These are phyloP conservation scores for Phytopythium delawarense DNA, from an alignment of 352 stramenopile genomes.

Conservation along the genomic window DNA sequence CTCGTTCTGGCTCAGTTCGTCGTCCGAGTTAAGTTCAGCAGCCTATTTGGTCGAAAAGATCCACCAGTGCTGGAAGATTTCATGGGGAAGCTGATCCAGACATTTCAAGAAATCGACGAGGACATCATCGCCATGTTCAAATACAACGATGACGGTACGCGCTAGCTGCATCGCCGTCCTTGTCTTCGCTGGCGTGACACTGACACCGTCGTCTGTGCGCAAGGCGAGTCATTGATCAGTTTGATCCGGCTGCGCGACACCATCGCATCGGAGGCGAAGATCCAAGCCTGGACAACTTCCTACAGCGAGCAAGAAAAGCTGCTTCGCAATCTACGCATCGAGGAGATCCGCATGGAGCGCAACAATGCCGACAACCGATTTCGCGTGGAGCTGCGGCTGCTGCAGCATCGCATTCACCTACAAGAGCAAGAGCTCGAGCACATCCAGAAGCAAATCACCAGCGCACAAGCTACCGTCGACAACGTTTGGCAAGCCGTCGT, in stretches of 20 bases:
- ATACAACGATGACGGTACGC: conserved; percentile 74
- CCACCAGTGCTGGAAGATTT: conserved; percentile 29
- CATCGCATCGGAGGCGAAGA: conserved; percentile 54
- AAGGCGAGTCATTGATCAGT: conserved; percentile 62
- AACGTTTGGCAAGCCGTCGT: conserved; percentile 60
- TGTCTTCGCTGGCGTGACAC: neutral
- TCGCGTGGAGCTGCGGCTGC: conserved; percentile 46
- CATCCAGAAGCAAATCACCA: conserved; percentile 45
- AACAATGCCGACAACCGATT: conserved; percentile 44
- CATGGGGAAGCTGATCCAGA: conserved; percentile 35
- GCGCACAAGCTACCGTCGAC: conserved; percentile 44
- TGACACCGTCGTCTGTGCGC: conserved; percentile 2
- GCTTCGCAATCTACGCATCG: conserved; percentile 55
- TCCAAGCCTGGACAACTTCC: conserved; percentile 30
- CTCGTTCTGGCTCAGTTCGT: conserved; percentile 38
- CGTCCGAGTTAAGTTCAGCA: conserved; percentile 26
- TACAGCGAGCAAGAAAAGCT: conserved; percentile 48
- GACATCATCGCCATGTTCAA: conserved; percentile 81
- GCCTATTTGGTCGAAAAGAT: neutral
- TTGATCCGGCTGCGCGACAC: conserved; percentile 69
- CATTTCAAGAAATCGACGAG: conserved; percentile 51
- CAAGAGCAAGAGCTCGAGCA: conserved; percentile 62
- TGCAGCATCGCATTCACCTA: conserved; percentile 53
- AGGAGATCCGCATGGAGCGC: conserved; percentile 56
- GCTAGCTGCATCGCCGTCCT: neutral